Conservation (phyloP, 352 stramenopile genomes). For the Sclerospora graminicola region DNA sequence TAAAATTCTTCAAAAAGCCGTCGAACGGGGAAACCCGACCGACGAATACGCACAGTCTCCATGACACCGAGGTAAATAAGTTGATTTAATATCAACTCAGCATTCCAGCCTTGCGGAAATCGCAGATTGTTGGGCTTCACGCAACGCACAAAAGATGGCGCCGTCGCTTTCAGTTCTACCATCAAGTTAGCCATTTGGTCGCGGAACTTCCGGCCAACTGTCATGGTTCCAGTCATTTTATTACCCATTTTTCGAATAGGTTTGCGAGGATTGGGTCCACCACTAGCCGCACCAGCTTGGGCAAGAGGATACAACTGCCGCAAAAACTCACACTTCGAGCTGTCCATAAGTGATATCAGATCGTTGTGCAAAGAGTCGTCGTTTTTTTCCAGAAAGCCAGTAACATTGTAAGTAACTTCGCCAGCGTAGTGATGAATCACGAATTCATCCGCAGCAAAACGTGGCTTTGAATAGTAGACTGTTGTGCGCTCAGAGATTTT, state of each 20-base stretch:
- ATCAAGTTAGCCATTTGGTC: conserved; percentile 85
- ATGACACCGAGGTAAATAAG: conserved; percentile 86
- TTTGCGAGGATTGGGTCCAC: conserved; percentile 39
- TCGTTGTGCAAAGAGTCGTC: conserved; percentile 93
- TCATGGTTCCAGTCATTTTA: conserved; percentile 87
- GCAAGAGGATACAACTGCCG: conserved; percentile 64
- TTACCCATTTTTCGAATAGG: conserved; percentile 68
- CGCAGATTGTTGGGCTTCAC: conserved; percentile 89
- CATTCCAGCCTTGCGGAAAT: conserved; percentile 82
- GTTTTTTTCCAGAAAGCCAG: conserved; percentile 97
- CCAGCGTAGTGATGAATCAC: conserved; percentile 96
- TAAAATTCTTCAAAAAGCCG: conserved; percentile 81
- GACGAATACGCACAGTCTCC: conserved; percentile 85
- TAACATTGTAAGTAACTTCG: conserved; percentile 93
- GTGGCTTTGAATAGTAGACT: conserved; percentile 81
- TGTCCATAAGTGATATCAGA: conserved; percentile 82
- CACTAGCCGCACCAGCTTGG: conserved; percentile 16
- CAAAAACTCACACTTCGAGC: conserved; percentile 69
- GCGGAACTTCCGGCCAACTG: conserved; percentile 84
- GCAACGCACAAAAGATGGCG: conserved; percentile 86
- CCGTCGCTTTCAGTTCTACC: conserved; percentile 69
- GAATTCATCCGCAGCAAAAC: conserved; percentile 89
- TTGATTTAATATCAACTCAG: conserved; percentile 80
- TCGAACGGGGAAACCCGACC: conserved; percentile 79
- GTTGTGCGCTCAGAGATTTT: conserved; percentile 63